Evolutionary conservation across 1,284 basidiomycete species (phyloP), one percentile per base, ranked within the genome.

Genomic region (Mycosarcoma maydis): DNA sequence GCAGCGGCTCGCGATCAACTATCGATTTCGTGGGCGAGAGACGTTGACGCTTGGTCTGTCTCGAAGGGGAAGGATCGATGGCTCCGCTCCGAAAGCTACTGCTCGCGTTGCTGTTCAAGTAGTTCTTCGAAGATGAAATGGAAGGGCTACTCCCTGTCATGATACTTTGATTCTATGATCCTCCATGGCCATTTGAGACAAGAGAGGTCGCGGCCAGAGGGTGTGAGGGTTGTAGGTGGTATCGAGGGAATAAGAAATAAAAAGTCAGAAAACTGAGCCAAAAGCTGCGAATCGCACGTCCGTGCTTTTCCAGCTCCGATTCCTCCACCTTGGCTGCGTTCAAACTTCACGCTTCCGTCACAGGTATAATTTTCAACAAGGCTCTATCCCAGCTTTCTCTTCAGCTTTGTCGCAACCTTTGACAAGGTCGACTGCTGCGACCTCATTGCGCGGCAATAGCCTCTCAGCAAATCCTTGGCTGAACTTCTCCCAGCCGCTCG

Each of bases 101-200:
- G 36, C 10, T 38, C 8, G 13, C 29, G 17, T 48, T 29, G 32
- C 38, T 51, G 8, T 29, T 51, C 20, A 40, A 16, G 14, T 20
- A 33, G 22, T 47, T 41, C 38, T 51, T 58, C 14, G 33, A 55
- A 22, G 59, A 43, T 30, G 52, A 61, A 33, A 45, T 55, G 23
- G 42, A 48, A 50, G 59, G 59, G 51, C 52, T 61, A 16, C 47
- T 47, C 59, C 59, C 52, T 36, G 47, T 61, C 59, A 61, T 61
- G 59, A 50, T 55, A 45, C 22, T 43, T 51, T 61, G 36, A 45
- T 27, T 29, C 23, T 49, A 1, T 7, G 16, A 24, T 46, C 23
- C 19, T 26, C 32, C 59, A 61, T 61, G 26, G 17, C 51, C 47
- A 47, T 8, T 37, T 16, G 17, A 40, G 38, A 24, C 33, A 32